Evolutionary conservation across 2,329 filamentous ascomycete genomes (phyloP).

Genomic region (Xylariaceae sp.): DNA sequence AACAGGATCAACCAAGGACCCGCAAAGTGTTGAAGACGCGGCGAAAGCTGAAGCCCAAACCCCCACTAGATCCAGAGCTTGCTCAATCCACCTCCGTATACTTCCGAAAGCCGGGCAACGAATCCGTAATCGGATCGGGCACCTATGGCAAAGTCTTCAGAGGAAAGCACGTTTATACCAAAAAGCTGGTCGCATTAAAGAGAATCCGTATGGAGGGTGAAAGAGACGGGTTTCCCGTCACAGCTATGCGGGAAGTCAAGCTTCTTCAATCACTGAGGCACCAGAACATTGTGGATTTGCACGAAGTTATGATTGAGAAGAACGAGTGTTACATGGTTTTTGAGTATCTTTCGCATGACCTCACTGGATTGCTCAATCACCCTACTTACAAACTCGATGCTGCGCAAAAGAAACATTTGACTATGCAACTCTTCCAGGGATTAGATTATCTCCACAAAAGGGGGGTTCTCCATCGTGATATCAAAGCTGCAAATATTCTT

Average conservation of each 20-base stretch:
- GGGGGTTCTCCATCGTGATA: constrained; percentile 94
- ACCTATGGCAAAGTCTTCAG: constrained; percentile 97
- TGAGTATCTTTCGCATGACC: constrained; percentile 92
- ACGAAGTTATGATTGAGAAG: constrained; percentile 95
- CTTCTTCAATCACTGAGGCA: constrained; percentile 82
- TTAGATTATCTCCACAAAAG: constrained; percentile 88
- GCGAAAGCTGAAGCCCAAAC: constrained; percentile 67
- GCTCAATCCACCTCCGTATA: constrained; percentile 83
- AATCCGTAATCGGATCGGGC: constrained; percentile 90
- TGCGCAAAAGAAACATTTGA: constrained; percentile 87
- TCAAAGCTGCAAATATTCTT: constrained; percentile 96
- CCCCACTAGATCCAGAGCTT: constrained; percentile 67
- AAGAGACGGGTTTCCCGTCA: constrained; percentile 85
- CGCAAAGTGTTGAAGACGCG: constrained; percentile 64
- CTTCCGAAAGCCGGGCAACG: constrained; percentile 92
- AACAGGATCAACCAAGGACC: constrained; percentile 46
- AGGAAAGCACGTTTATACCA: constrained; percentile 87
- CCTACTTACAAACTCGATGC: constrained; percentile 81
- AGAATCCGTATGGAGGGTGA: constrained; percentile 93
- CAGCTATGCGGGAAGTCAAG: constrained; percentile 86
- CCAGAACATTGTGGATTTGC: constrained; percentile 73
- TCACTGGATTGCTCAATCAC: constrained; percentile 92
- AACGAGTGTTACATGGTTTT: constrained; percentile 99
- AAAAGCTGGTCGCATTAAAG: constrained; percentile 77
- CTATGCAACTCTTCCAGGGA: constrained; percentile 88